phyloP scores from a whole-genome alignment of 495 filamentous ascomycete species.

The Daldinia decipiens region DNA sequence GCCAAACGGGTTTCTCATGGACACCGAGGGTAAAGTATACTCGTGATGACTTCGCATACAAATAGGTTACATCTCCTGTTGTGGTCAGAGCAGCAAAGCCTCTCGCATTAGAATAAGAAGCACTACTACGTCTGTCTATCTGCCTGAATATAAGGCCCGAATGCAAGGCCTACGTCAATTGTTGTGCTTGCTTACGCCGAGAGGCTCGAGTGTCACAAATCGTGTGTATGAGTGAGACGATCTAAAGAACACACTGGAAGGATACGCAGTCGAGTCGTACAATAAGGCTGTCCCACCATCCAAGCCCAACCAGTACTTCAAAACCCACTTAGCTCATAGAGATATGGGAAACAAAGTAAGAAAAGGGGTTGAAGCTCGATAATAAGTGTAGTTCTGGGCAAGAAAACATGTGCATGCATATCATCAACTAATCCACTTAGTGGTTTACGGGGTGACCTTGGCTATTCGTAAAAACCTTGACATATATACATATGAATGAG shows the following conservation, averaged over 20 bases:
- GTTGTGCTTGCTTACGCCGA: neutral
- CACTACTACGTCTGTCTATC: neutral
- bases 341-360: neutral
- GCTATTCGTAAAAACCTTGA: conserved; percentile 17
- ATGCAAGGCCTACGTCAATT: neutral
- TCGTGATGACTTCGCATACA: neutral
- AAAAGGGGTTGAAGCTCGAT: neutral
- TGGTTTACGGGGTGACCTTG: conserved; percentile 14
- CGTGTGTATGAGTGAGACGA: neutral
- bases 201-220: neutral
- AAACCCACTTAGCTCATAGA: neutral
- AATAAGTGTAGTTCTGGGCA: neutral
- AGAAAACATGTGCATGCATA: conserved; percentile 6
- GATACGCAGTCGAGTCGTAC: neutral
- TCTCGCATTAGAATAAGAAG: neutral
- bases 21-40: neutral
- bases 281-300: neutral
- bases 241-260: neutral
- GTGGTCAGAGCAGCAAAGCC: neutral
- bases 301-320: neutral
- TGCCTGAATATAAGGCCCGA: neutral
- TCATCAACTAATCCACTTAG: neutral
- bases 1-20: neutral
- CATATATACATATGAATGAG: conserved; percentile 26
- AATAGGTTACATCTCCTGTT: neutral